Percentiles rank a stretch among this genome's conserved stretches.
Evolutionary conservation across 805 yeast genomes (phyloP).

Genomic region (Sugiyamaella boreocaroliniensis): DNA sequence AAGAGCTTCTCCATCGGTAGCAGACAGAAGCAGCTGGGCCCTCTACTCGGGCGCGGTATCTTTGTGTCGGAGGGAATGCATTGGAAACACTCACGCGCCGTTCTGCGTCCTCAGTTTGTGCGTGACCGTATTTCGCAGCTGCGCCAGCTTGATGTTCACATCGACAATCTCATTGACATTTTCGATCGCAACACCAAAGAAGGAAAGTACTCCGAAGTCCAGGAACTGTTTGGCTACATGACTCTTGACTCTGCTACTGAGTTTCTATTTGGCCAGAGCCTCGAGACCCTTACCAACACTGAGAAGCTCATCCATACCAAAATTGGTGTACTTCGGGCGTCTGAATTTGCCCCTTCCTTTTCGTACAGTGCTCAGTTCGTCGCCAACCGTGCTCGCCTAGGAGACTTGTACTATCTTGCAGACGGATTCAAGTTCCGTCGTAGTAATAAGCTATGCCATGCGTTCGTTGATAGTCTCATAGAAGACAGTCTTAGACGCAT

Average conservation of each 20-base stretch:
- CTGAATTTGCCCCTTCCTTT: slow-evolving; percentile 14
- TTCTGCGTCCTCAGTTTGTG: slow-evolving; percentile 34
- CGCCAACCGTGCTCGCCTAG: slow-evolving; percentile 12
- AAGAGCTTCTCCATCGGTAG: slow-evolving; percentile 28
- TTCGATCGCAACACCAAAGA: slow-evolving; percentile 2
- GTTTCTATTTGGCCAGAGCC: slow-evolving; percentile 30
- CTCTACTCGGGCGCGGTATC: slow-evolving; percentile 33
- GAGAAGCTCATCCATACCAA: not conserved
- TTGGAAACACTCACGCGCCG: slow-evolving; percentile 34
- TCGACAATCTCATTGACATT: slow-evolving; percentile 18
- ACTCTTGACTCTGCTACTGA: slow-evolving; percentile 33
- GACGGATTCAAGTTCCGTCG: slow-evolving; percentile 26
- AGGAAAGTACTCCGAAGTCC: slow-evolving; percentile 22
- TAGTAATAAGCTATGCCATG: slow-evolving; percentile 27
- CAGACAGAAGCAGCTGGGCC: slow-evolving; percentile 25
- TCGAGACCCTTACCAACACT: slow-evolving; percentile 19
- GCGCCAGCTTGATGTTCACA: slow-evolving; percentile 25
- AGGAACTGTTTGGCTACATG: slow-evolving; percentile 25
- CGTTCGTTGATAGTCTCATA: slow-evolving; percentile 37
- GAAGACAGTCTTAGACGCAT: slow-evolving; percentile 29
- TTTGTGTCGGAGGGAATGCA: slow-evolving; percentile 31
- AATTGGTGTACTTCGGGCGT: not conserved
- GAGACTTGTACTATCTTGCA: slow-evolving; percentile 17
- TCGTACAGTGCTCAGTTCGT: slow-evolving; percentile 13
- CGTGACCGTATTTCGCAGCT: slow-evolving; percentile 29